These are phyloP conservation scores for Linaria vulgaris DNA, from an alignment of 257 asterid genomes.

Conservation along the genomic window DNA sequence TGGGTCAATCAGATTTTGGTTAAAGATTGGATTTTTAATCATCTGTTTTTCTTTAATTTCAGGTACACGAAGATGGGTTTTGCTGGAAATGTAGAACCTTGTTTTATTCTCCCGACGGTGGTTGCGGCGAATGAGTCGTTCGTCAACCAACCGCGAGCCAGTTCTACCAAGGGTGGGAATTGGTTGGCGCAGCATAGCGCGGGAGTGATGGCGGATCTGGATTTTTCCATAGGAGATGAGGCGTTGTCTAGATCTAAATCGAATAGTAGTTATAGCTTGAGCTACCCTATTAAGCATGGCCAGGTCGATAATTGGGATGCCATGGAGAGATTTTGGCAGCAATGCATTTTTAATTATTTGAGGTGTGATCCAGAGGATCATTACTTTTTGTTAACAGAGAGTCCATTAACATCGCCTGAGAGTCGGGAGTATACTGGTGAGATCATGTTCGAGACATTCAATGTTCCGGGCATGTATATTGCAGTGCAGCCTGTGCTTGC, in stretches of 20 bases:
- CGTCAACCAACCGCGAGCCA: slow-evolving; percentile 63
- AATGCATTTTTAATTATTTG: slow-evolving; percentile 75
- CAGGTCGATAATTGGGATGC: slow-evolving; percentile 96
- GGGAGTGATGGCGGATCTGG: slow-evolving; percentile 99
- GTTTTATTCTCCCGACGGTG: slow-evolving; percentile 78
- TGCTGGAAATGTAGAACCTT: slow-evolving; percentile 97
- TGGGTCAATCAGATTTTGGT: slow-evolving; percentile 27
- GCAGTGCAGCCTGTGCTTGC: slow-evolving; percentile 99
- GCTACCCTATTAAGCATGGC: slow-evolving; percentile 81
- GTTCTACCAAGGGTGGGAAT: slow-evolving; percentile 61
- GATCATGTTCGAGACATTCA: slow-evolving; percentile 95
- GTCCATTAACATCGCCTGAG: slow-evolving; percentile 96
- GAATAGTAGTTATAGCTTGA: slow-evolving; percentile 57
- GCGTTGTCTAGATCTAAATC: slow-evolving; percentile 75
- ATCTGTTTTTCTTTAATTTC: slow-evolving; percentile 14
- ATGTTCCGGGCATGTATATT: slow-evolving; percentile 87
- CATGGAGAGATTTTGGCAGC: slow-evolving; percentile 99
- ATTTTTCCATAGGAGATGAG: slow-evolving; percentile 85
- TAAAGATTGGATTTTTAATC: background rate
- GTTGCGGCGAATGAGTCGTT: slow-evolving; percentile 81
- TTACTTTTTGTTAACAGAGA: slow-evolving; percentile 87
- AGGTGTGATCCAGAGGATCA: slow-evolving; percentile 98
- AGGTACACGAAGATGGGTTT: slow-evolving; percentile 96
- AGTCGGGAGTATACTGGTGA: slow-evolving; percentile 90
- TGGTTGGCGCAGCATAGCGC: slow-evolving; percentile 86